These are phyloP conservation scores for Teunomyces aglyptinius DNA, from an alignment of 805 yeast species.

Conservation along the genomic window DNA sequence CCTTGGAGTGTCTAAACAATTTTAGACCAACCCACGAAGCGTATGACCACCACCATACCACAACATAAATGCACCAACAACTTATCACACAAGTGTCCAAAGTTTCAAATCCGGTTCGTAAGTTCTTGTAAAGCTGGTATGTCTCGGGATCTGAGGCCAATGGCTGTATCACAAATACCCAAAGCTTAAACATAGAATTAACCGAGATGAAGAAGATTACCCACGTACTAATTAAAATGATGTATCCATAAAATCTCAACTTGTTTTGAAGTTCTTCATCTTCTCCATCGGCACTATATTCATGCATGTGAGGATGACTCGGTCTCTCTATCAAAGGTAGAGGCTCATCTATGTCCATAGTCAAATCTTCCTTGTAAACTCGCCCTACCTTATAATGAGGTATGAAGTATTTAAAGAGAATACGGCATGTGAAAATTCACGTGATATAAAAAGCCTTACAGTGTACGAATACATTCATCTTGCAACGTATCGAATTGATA, in stretches of 20 bases:
- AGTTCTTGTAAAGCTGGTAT: slow-evolving; percentile 11
- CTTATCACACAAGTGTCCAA: slow-evolving; percentile 32
- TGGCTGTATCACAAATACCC: slow-evolving; percentile 36
- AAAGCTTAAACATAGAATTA: slow-evolving; percentile 33
- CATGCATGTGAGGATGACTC: background rate
- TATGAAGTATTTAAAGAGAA: too few relatives aligned
- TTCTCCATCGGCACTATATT: slow-evolving; percentile 8
- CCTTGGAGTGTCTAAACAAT: slow-evolving; percentile 75
- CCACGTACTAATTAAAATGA: slow-evolving; percentile 31
- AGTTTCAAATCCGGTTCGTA: slow-evolving; percentile 14
- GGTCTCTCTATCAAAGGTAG: slow-evolving; percentile 21
- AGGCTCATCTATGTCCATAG: slow-evolving; percentile 12
- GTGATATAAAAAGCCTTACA: too few relatives aligned
- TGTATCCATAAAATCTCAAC: slow-evolving; percentile 24
- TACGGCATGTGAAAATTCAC: too few relatives aligned
- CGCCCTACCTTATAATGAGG: background rate
- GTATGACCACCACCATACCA: slow-evolving; percentile 63
- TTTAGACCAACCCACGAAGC: slow-evolving; percentile 80
- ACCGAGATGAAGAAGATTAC: slow-evolving; percentile 30
- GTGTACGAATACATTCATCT: too few relatives aligned
- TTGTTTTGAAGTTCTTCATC: slow-evolving; percentile 7
- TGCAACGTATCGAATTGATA: too few relatives aligned
- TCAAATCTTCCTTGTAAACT: background rate
- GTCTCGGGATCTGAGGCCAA: slow-evolving; percentile 14
- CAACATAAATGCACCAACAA: slow-evolving; percentile 40